Conservation (phyloP, 1,284 basidiomycete species). For the Austropuccinia psidii region DNA sequence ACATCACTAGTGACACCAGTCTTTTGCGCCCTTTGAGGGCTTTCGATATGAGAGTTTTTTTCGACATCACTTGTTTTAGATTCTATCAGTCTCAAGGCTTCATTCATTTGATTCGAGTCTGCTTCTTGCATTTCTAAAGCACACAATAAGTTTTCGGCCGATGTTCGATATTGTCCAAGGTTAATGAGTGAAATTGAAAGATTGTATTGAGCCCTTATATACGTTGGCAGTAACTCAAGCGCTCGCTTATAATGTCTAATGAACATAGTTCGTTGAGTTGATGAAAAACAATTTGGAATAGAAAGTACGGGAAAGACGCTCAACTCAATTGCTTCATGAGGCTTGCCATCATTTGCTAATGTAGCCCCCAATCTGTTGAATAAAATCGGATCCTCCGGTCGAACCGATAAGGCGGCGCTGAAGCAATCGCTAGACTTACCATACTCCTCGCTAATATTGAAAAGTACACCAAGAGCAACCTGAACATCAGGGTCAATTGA, state of each 20-base stretch:
- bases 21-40: not conserved
- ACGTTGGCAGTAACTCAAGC: conserved; percentile 79
- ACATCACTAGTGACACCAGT: conserved; percentile 14
- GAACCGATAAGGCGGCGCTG: conserved; percentile 60
- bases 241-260: conserved; percentile 72
- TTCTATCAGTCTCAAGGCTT: too few relatives aligned
- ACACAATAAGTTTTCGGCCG: not conserved
- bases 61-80: not conserved
- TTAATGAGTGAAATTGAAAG: conserved; percentile 18
- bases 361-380: conserved; percentile 96
- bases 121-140: not conserved
- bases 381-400: conserved; percentile 66
- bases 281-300: not conserved
- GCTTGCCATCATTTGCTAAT: conserved; percentile 73
- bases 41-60: not conserved
- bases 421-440: conserved; percentile 80
- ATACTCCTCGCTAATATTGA: conserved; percentile 69
- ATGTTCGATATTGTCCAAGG: not conserved
- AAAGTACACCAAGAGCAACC: conserved; percentile 82
- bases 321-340: conserved; percentile 66
- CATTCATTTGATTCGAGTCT: too few relatives aligned
- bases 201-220: conserved; percentile 59
- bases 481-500: conserved; percentile 83
- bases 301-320: not conserved
- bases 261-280: not conserved